phyloP scores from a whole-genome alignment of 768 basidiomycete species.

The Mycena galopus region DNA sequence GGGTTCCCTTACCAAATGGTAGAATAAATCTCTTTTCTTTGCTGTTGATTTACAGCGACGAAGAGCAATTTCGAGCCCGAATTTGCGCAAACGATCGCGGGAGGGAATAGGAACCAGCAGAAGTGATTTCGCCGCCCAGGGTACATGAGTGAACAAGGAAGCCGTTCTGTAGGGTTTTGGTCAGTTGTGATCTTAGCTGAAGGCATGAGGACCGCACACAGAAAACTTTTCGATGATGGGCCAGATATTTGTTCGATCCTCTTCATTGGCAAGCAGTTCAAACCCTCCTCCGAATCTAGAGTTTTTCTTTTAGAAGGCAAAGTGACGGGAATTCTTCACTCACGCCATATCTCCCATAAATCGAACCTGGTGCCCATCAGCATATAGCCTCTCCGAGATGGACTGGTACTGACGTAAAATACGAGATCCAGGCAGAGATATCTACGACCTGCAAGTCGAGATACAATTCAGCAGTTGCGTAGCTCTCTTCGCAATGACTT shows the following conservation, averaged over 20 bases:
- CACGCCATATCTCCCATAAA: conserved; percentile 57
- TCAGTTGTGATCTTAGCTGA: neutral
- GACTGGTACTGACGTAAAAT: conserved; percentile 51
- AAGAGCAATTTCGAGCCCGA: conserved; percentile 1
- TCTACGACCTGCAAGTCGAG: conserved; percentile 40
- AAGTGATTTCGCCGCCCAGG: conserved; percentile 14
- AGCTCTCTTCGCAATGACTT: conserved; percentile 50
- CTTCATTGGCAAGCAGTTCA: conserved; percentile 52
- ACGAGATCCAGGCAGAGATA: conserved; percentile 52
- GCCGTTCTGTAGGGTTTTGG: neutral
- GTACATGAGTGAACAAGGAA: conserved; percentile 39
- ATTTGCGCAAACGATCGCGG: conserved; percentile 2
- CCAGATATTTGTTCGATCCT: conserved; percentile 62
- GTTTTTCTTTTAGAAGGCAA: neutral
- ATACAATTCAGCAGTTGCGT: conserved; percentile 55
- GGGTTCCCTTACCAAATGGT: conserved; percentile 47
- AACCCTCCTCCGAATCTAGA: conserved; percentile 38
- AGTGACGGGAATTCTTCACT: conserved; percentile 19
- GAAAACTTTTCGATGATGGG: conserved; percentile 57
- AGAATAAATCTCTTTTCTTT: conserved; percentile 61
- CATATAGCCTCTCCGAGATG: neutral
- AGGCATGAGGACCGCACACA: conserved; percentile 45
- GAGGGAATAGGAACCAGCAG: neutral
- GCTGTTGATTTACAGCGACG: conserved; percentile 5
- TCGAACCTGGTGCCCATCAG: conserved; percentile 51